phyloP scores from a whole-genome alignment of 2,329 filamentous ascomycete genomes.

The Didymella glomerata region DNA sequence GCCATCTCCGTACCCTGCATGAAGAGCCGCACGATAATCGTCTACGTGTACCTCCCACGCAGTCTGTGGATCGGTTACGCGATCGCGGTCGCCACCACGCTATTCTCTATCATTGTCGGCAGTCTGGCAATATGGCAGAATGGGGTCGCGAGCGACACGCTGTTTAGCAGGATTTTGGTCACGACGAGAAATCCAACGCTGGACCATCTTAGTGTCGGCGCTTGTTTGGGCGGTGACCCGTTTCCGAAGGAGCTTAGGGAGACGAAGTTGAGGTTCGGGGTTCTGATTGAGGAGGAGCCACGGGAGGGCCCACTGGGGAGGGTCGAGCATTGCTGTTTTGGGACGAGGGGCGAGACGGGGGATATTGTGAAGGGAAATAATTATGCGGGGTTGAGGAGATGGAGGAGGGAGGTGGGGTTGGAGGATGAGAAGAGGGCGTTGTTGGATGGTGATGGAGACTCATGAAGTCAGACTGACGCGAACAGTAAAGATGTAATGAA shows the following conservation, averaged over 20 bases:
- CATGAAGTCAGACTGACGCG: background rate
- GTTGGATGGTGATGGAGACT: conserved; percentile 2
- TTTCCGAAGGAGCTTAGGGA: conserved; percentile 50
- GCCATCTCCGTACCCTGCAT: conserved; percentile 35
- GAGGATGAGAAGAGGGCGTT: conserved; percentile 12
- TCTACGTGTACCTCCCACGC: conserved; percentile 43
- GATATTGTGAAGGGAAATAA: conserved; percentile 49
- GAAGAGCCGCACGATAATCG: conserved; percentile 39
- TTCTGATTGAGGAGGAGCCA: conserved; percentile 48
- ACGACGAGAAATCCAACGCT: conserved; percentile 52
- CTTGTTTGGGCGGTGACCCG: conserved; percentile 53
- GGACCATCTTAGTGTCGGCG: conserved; percentile 50
- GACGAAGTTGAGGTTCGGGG: conserved; percentile 52
- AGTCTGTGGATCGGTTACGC: conserved; percentile 51
- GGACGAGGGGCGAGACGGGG: conserved; percentile 49
- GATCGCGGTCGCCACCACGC: conserved; percentile 41
- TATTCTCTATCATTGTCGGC: conserved; percentile 44
- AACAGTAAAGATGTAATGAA: background rate
- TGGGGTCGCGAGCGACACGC: conserved; percentile 48
- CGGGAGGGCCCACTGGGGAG: conserved; percentile 42
- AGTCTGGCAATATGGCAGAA: conserved; percentile 46
- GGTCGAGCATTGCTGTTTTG: conserved; percentile 53
- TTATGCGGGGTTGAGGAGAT: conserved; percentile 46
- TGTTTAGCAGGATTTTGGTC: conserved; percentile 50
- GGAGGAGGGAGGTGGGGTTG: background rate